Base-by-base conservation (phyloP, 331 rosid species). In the Quercus phellos region DNA sequence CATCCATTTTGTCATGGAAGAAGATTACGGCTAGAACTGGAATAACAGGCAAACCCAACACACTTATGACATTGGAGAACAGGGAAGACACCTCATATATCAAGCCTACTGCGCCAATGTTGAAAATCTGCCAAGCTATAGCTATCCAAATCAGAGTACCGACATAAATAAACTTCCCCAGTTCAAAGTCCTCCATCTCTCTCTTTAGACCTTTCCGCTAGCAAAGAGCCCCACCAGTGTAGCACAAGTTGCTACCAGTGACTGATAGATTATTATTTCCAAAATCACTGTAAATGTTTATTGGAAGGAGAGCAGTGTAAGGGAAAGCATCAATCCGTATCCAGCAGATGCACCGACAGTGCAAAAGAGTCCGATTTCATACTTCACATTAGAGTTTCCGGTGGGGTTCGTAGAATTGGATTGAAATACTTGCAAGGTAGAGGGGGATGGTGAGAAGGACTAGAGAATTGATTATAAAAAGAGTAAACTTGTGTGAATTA, bases 41-140 rank as follows among this genome's bases (percentile, higher is more conserved):
- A 79, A 88, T 85, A 55, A 89, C 75, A 29, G 93, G 86, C 78
- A 87, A 69, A 63, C 89, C 83, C 19, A 89, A 71, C 4, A 86
- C 86, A 22, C 90, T 85, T 14, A 89, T 83, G 55, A 87, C 89
- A 76, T 89, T 85, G 4, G 93, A 89, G 82, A 83, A 87, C 19
- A 89, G 88, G 10, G 93, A 83, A 74, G 93, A 87, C 32, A 89
- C 89, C 14, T 83, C 51, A 72, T 87, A 81, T 50, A 87, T 87
- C 68, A 89, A 74, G 18, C 89, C 93, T 77, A 89, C 87, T 26
- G 80, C 85, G 19, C 90, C 90, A 46, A 89, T 85, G 17, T 90
- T 83, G 72, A 87, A 81, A 68, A 87, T 72, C 76, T 87, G 88
- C 89, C 89, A 89, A 4, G 87, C 79, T 14, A 83, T 21, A 6